Percentiles rank a stretch among this genome's conserved stretches.
Conservation (phyloP, 768 basidiomycete genomes). For the Leucocoprinus birnbaumii region DNA sequence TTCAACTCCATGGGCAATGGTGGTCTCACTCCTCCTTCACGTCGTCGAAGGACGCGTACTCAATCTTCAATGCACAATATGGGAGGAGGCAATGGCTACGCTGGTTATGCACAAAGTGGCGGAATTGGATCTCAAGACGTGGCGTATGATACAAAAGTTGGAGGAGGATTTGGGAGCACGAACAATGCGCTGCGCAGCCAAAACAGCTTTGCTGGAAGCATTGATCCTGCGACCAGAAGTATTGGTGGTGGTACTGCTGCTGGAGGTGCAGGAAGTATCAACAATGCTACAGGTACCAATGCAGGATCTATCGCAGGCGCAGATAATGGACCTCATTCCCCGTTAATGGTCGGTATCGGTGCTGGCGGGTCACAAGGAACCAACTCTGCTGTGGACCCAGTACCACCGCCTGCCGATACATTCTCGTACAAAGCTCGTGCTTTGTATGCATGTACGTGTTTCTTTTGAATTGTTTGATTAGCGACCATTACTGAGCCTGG, state of each 20-base stretch:
- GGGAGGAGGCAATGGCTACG: constrained; percentile 59
- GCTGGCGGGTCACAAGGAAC: constrained; percentile 41
- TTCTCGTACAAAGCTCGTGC: constrained; percentile 83
- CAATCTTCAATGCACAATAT: constrained; percentile 62
- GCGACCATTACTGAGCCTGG: constrained; percentile 13
- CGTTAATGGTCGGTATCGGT: constrained; percentile 66
- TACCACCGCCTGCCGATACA: constrained; percentile 30
- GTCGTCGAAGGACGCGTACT: constrained; percentile 72
- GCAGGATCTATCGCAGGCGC: constrained; percentile 40
- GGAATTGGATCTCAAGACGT: constrained; percentile 68
- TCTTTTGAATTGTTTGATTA: constrained; percentile 15
- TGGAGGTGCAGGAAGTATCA: constrained; percentile 50
- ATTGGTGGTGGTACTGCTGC: constrained; percentile 27
- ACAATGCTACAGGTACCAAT: constrained; percentile 36
- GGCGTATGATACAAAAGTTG: constrained; percentile 61
- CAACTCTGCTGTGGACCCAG: constrained; percentile 22
- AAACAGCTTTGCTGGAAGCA: constrained; percentile 50
- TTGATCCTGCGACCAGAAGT: constrained; percentile 35
- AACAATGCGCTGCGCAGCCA: constrained; percentile 49
- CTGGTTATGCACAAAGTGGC: constrained; percentile 59
- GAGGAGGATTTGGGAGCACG: constrained; percentile 42
- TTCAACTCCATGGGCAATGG: constrained; percentile 90
- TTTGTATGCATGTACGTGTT: constrained; percentile 76
- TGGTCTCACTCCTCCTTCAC: constrained; percentile 77
- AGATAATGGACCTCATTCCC: constrained; percentile 58